Percentiles rank a stretch among this genome's conserved stretches.
Conservation (phyloP, 1,139 yeast species). For the Geotrichum candidum region DNA sequence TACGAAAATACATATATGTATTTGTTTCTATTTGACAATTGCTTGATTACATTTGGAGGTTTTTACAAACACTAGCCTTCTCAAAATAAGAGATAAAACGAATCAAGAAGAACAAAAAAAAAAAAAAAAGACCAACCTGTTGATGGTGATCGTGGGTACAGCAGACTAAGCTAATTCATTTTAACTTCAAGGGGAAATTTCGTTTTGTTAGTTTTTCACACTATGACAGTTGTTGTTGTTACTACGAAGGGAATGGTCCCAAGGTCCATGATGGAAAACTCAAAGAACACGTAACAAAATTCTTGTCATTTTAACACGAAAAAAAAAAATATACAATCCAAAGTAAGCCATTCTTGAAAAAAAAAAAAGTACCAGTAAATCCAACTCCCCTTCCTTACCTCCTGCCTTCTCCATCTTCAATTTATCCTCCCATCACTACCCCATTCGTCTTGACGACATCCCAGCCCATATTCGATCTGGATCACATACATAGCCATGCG, state of each 20-base stretch:
- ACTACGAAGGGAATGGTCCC: no score
- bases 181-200: no score
- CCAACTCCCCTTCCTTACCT: background rate
- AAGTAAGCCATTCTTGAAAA: background rate
- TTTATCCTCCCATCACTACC: background rate
- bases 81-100: no score
- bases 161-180: no score
- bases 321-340: background rate
- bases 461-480: background rate
- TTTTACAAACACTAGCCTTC: no score
- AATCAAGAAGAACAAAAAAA: no score
- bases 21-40: no score
- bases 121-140: no score
- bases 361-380: background rate
- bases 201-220: background rate
- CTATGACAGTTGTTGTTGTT: background rate
- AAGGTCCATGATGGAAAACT: background rate
- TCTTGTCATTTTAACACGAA: background rate
- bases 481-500: constrained; percentile 1
- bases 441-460: background rate
- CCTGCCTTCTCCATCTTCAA: background rate
- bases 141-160: no score
- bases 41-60: no score
- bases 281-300: background rate
- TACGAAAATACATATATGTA: no score